phyloP scores from a whole-genome alignment of 1,284 basidiomycete species.

The Ustilago shanxiensis region DNA sequence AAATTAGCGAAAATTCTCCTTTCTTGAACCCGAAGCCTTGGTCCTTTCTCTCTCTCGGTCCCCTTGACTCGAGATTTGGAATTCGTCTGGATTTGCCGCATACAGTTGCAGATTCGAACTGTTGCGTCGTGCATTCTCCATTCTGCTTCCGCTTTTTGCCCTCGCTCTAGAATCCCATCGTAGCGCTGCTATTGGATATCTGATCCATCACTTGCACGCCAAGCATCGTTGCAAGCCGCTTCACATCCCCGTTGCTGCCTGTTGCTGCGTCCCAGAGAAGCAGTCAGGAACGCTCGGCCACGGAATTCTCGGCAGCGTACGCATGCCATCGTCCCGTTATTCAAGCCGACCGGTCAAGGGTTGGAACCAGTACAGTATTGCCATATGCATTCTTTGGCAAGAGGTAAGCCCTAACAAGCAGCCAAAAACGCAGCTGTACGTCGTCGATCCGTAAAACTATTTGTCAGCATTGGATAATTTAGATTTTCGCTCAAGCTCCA shows the following conservation, averaged over 20 bases:
- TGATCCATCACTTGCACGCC: too few relatives aligned
- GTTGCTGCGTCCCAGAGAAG: neutral
- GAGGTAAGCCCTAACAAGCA: too few relatives aligned
- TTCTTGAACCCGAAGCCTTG: neutral
- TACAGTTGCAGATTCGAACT: constrained; percentile 13
- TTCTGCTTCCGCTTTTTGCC: neutral
- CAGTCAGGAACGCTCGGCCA: neutral
- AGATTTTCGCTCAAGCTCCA: constrained; percentile 18
- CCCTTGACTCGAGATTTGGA: neutral
- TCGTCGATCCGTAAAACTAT: too few relatives aligned
- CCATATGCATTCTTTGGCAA: neutral
- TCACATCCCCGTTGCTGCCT: neutral
- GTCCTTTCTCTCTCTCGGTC: neutral
- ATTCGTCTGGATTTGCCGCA: neutral
- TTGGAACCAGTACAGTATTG: neutral
- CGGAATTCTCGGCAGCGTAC: constrained; percentile 2
- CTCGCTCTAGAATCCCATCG: neutral
- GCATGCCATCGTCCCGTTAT: neutral
- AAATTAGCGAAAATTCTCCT: constrained; percentile 5
- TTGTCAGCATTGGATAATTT: constrained; percentile 27
- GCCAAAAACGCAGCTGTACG: too few relatives aligned
- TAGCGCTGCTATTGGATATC: too few relatives aligned
- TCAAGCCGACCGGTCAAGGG: neutral
- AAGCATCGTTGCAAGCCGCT: neutral
- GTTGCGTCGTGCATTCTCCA: neutral